Evolutionary conservation across 805 yeast genomes (phyloP).

Genomic region (Ogataea paradorogensis): DNA sequence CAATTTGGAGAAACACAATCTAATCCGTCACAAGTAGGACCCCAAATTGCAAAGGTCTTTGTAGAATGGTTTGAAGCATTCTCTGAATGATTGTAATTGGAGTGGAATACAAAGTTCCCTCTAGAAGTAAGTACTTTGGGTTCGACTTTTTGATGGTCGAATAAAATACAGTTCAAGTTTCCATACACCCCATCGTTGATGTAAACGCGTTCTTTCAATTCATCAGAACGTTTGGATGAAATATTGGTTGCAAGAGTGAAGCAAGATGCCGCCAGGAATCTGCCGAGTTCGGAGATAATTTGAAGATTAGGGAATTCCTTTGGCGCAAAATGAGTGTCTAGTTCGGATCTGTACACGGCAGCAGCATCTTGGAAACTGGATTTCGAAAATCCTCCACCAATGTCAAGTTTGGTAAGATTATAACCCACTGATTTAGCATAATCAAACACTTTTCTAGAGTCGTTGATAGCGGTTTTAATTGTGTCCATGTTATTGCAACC

Average conservation of each 20-base stretch:
- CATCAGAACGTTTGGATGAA: slow-evolving; percentile 68
- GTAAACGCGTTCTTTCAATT: slow-evolving; percentile 65
- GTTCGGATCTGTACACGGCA: slow-evolving; percentile 49
- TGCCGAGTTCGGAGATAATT: slow-evolving; percentile 91
- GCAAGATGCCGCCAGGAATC: slow-evolving; percentile 81
- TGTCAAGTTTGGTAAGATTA: slow-evolving; percentile 45
- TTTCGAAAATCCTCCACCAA: slow-evolving; percentile 90
- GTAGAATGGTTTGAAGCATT: slow-evolving; percentile 8
- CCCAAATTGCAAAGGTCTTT: slow-evolving; percentile 75
- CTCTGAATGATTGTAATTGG: slow-evolving; percentile 12
- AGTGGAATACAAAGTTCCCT: slow-evolving; percentile 34
- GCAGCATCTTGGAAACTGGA: slow-evolving; percentile 59
- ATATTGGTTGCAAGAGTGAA: slow-evolving; percentile 82
- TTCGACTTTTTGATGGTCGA: slow-evolving; percentile 82
- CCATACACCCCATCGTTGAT: slow-evolving; percentile 96
- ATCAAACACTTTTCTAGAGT: slow-evolving; percentile 60
- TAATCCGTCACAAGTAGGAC: slow-evolving; percentile 97
- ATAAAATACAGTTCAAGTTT: slow-evolving; percentile 88
- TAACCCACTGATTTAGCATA: neutral
- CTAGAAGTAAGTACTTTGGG: slow-evolving; percentile 64
- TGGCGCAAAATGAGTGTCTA: slow-evolving; percentile 60
- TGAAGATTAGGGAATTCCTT: slow-evolving; percentile 30
- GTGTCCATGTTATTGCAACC: slow-evolving; percentile 77
- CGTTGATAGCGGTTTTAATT: slow-evolving; percentile 66
- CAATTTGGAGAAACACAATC: slow-evolving; percentile 69